These are phyloP conservation scores for Knufia fluminis DNA, from an alignment of 2,329 filamentous ascomycete species.

Conservation along the genomic window DNA sequence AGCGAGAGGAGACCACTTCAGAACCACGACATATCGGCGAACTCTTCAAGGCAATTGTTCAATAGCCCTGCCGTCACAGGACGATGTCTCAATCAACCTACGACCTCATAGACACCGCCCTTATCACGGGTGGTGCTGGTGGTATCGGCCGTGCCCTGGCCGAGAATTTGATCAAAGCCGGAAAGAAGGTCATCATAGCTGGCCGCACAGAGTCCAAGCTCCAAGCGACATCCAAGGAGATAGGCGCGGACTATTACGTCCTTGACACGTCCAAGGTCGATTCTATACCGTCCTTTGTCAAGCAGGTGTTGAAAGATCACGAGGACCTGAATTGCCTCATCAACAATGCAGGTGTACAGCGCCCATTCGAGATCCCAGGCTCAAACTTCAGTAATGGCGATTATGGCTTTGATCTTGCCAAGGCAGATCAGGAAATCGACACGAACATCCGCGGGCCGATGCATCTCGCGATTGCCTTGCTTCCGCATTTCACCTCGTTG, in stretches of 20 bases:
- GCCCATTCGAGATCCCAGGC: slow-evolving; percentile 40
- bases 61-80: no score
- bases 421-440: slow-evolving; percentile 49
- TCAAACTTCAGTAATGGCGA: slow-evolving; percentile 18
- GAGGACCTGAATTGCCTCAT: slow-evolving; percentile 49
- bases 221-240: slow-evolving; percentile 32
- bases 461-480: slow-evolving; percentile 43
- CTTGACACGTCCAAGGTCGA: slow-evolving; percentile 42
- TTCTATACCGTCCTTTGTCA: slow-evolving; percentile 34
- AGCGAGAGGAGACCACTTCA: no score
- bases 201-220: slow-evolving; percentile 45
- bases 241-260: slow-evolving; percentile 45
- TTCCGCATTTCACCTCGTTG: slow-evolving; percentile 42
- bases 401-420: slow-evolving; percentile 31
- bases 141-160: slow-evolving; percentile 24
- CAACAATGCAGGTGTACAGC: slow-evolving; percentile 52
- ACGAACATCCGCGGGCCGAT: slow-evolving; percentile 52
- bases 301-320: slow-evolving; percentile 40
- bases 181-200: slow-evolving; percentile 23
- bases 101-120: slow-evolving; percentile 13
- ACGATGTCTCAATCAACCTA: slow-evolving; percentile 1
- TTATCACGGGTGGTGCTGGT: slow-evolving; percentile 23
- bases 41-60: no score
- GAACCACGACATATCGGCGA: no score
- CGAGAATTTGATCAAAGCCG: slow-evolving; percentile 17